These are phyloP conservation scores for Desmodesmus armatus DNA, from an alignment of 139 green algal species.

Conservation along the genomic window DNA sequence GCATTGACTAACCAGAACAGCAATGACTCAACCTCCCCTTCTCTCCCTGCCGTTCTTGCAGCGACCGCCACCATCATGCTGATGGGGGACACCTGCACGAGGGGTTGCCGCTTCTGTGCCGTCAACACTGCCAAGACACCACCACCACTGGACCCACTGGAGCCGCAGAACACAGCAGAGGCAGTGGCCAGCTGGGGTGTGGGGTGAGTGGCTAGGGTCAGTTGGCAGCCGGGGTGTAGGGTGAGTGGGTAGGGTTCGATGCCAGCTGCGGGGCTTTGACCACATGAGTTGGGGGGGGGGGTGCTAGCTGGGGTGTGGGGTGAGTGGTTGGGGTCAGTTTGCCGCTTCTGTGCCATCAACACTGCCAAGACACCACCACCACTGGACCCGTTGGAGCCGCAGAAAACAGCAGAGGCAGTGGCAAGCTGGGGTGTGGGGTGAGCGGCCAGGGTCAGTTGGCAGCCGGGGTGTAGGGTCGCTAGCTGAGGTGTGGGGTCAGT, in stretches of 20 bases:
- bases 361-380: constrained; percentile 77
- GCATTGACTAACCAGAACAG: too few relatives aligned
- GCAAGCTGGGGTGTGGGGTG: constrained; percentile 96
- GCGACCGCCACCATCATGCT: constrained; percentile 74
- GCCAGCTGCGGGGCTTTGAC: too few relatives aligned
- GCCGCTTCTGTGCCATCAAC: constrained; percentile 62
- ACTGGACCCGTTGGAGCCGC: constrained; percentile 92
- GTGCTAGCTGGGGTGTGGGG: too few relatives aligned
- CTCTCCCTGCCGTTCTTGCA: background rate
- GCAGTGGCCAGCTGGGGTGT: constrained; percentile 95
- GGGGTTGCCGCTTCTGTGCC: constrained; percentile 76
- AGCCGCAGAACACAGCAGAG: constrained; percentile 94
- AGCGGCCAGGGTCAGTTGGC: too few relatives aligned
- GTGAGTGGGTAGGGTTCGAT: too few relatives aligned
- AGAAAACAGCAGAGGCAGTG: constrained; percentile 92
- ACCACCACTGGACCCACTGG: constrained; percentile 89
- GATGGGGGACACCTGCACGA: constrained; percentile 95
- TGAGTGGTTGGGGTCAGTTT: too few relatives aligned
- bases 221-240: too few relatives aligned
- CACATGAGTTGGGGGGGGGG: too few relatives aligned
- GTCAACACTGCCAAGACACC: constrained; percentile 63
- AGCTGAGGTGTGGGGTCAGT: too few relatives aligned
- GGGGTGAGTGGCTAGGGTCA: too few relatives aligned
- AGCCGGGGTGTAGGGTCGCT: too few relatives aligned
- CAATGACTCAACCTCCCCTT: too few relatives aligned